A percentile compares a stretch with the other conserved stretches of the same genome.
These are phyloP conservation scores for Candida berthetii DNA, from an alignment of 805 yeast genomes.

Conservation along the genomic window DNA sequence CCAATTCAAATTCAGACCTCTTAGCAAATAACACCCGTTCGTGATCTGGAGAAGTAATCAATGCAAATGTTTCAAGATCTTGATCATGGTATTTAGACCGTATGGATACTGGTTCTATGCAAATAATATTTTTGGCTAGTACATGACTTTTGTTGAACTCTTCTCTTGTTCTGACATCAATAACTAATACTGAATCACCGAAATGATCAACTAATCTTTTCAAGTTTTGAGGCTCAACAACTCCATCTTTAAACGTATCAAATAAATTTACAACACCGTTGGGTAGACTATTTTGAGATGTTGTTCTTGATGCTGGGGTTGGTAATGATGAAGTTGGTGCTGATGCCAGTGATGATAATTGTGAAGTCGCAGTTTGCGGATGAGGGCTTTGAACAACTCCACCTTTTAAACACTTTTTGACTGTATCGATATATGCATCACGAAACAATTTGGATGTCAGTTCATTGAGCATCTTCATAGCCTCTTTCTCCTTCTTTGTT, in stretches of 20 bases:
- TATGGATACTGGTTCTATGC: conserved; percentile 69
- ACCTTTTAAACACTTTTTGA: conserved; percentile 3
- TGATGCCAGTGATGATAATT: neutral
- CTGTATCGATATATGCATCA: conserved; percentile 1
- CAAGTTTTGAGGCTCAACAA: conserved; percentile 8
- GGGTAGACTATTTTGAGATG: conserved; percentile 4
- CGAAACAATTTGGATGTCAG: neutral
- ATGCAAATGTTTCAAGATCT: conserved; percentile 62
- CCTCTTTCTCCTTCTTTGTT: neutral
- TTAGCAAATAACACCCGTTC: conserved; percentile 50
- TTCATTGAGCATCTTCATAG: neutral
- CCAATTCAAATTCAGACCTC: conserved; percentile 50
- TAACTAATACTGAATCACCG: conserved; percentile 37
- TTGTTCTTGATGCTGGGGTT: neutral
- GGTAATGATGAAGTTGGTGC: neutral
- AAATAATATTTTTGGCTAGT: conserved; percentile 48
- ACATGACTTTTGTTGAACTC: conserved; percentile 64
- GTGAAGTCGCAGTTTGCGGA: neutral
- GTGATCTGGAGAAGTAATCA: conserved; percentile 45
- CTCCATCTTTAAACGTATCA: conserved; percentile 2
- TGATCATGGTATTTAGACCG: conserved; percentile 44
- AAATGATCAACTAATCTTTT: conserved; percentile 8
- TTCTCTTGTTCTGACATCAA: conserved; percentile 63
- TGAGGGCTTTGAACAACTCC: neutral
- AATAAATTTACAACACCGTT: neutral